Evolutionary conservation across 129 eudicot genomes (phyloP).

Genomic region (Glebionis coronaria): DNA sequence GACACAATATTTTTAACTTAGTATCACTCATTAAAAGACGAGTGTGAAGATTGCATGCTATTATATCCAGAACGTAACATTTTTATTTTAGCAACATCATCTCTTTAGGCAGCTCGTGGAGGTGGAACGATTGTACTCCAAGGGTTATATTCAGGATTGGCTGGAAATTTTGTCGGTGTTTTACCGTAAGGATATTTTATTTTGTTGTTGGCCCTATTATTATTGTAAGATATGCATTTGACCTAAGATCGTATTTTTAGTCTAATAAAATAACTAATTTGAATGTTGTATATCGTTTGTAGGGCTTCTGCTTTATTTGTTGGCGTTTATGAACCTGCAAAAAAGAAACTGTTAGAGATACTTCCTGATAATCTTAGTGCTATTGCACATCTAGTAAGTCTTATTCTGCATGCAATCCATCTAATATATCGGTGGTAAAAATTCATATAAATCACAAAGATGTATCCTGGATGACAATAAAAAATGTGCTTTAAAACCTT

Average conservation of each 20-base stretch:
- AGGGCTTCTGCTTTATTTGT: constrained; percentile 95
- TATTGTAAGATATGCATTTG: not conserved
- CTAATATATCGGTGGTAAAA: constrained; percentile 2
- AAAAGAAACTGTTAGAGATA: constrained; percentile 69
- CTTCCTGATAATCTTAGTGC: constrained; percentile 92
- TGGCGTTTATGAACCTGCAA: constrained; percentile 95
- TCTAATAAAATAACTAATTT: not conserved
- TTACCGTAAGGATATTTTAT: constrained; percentile 65
- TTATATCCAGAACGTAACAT: not conserved
- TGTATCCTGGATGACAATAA: not conserved
- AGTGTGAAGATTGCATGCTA: not conserved
- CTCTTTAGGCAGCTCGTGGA: constrained; percentile 83
- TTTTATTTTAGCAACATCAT: constrained; percentile 4
- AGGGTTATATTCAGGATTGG: constrained; percentile 93
- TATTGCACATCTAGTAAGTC: constrained; percentile 80
- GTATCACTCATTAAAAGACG: not conserved
- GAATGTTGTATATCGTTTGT: constrained; percentile 12
- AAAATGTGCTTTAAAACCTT: constrained; percentile 13
- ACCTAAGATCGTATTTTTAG: not conserved
- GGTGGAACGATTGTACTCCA: constrained; percentile 80
- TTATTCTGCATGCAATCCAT: constrained; percentile 2
- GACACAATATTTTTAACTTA: not conserved
- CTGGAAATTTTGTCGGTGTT: constrained; percentile 95
- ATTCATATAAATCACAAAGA: constrained; percentile 1
- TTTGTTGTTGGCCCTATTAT: not conserved